Percentiles rank a stretch among this genome's conserved stretches.
Conservation (phyloP, 805 yeast genomes). For the Yarrowia osloensis region DNA sequence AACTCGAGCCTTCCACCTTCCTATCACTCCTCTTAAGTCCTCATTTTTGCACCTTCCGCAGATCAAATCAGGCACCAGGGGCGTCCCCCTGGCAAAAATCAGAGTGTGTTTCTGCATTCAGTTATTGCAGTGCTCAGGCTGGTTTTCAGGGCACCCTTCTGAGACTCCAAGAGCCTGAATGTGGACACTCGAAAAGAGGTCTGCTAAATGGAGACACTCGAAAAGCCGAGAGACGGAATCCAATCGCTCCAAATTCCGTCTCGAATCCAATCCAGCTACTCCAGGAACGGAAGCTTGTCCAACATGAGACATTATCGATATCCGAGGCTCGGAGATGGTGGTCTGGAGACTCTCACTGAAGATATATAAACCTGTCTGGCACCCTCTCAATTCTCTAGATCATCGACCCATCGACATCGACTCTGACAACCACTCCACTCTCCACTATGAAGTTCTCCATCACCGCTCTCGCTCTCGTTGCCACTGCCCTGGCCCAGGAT, state of each 20-base stretch:
- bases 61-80: not conserved
- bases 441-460: constrained; percentile 15
- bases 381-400: not conserved
- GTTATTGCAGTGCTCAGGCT: not conserved
- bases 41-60: not conserved
- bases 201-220: not conserved
- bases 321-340: not conserved
- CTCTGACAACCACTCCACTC: not conserved
- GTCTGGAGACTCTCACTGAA: not conserved
- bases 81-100: not conserved
- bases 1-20: not conserved
- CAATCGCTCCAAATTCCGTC: not conserved
- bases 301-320: not conserved
- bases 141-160: not conserved
- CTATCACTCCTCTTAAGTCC: not conserved
- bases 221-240: not conserved
- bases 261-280: not conserved
- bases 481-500: not conserved
- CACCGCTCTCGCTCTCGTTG: not conserved
- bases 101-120: not conserved
- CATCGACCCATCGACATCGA: constrained; percentile 2
- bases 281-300: not conserved
- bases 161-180: not conserved
- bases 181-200: not conserved
- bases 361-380: not conserved